Percentiles rank a stretch among this genome's conserved stretches.
Conservation (phyloP, 805 yeast genomes). For the Debaryomyces prosopidis region DNA sequence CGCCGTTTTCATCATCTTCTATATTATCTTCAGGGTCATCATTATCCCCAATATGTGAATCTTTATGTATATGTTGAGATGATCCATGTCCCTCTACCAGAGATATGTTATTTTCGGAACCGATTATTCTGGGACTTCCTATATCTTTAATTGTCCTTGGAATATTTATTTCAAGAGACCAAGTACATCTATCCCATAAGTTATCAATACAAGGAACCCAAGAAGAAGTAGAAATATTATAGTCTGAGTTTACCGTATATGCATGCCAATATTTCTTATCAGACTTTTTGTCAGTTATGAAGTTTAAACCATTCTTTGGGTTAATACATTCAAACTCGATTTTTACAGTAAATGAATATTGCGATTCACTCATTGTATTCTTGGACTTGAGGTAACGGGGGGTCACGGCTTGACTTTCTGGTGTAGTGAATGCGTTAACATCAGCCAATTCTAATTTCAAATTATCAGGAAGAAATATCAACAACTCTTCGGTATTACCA, state of each 20-base stretch:
- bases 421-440: constrained; percentile 22
- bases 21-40: constrained; percentile 32
- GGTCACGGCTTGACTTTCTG: constrained; percentile 32
- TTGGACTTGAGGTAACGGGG: constrained; percentile 36
- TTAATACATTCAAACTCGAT: constrained; percentile 66
- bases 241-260: constrained; percentile 77
- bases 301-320: constrained; percentile 73
- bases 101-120: constrained; percentile 25
- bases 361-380: constrained; percentile 41
- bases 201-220: constrained; percentile 98
- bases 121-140: constrained; percentile 46
- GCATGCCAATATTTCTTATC: constrained; percentile 71
- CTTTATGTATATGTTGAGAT: background rate
- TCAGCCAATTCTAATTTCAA: constrained; percentile 53
- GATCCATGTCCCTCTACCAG: background rate
- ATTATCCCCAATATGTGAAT: constrained; percentile 9
- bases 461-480: constrained; percentile 63
- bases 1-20: constrained; percentile 37
- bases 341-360: constrained; percentile 70
- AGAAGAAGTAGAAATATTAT: constrained; percentile 82
- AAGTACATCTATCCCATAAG: constrained; percentile 82
- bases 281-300: constrained; percentile 61
- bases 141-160: constrained; percentile 80
- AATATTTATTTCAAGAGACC: constrained; percentile 86
- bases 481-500: constrained; percentile 62